Conservation (phyloP, 2,329 filamentous ascomycete species). For the Cladosporium sphaerospermum region DNA sequence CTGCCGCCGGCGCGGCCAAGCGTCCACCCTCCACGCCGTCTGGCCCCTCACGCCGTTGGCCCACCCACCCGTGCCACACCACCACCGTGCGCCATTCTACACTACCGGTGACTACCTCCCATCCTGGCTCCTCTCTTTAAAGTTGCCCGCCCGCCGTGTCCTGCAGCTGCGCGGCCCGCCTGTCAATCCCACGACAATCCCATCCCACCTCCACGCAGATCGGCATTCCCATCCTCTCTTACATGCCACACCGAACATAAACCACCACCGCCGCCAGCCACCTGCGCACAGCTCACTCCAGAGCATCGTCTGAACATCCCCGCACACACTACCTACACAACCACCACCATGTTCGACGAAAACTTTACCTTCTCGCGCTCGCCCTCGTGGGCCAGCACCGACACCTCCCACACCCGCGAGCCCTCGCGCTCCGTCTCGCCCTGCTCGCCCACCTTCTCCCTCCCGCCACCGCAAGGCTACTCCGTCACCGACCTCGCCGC, state of each 20-base stretch:
- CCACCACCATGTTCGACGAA: conserved; percentile 23
- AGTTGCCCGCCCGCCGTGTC: conserved; percentile 1
- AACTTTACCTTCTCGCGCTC: conserved; percentile 30
- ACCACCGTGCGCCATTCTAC: neutral
- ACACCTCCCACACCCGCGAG: conserved; percentile 17
- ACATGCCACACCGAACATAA: neutral
- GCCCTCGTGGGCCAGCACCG: conserved; percentile 18
- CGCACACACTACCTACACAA: neutral
- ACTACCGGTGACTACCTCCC: neutral
- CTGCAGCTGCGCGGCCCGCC: conserved; percentile 5
- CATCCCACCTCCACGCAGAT: neutral
- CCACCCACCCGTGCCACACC: neutral
- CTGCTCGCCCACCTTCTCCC: conserved; percentile 22
- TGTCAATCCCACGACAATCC: conserved; percentile 10
- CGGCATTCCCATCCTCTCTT: neutral
- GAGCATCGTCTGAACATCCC: neutral
- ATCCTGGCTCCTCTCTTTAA: neutral
- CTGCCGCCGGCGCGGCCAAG: neutral
- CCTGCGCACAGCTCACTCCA: conserved; percentile 28
- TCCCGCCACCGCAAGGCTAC: conserved; percentile 19
- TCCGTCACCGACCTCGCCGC: conserved; percentile 29
- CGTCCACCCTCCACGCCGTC: neutral
- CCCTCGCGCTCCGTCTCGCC: conserved; percentile 29
- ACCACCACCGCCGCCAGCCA: neutral
- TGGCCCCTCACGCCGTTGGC: conserved; percentile 1